These are phyloP conservation scores for Yamadazyma jaroonii DNA, from an alignment of 1,139 yeast species.

Conservation along the genomic window DNA sequence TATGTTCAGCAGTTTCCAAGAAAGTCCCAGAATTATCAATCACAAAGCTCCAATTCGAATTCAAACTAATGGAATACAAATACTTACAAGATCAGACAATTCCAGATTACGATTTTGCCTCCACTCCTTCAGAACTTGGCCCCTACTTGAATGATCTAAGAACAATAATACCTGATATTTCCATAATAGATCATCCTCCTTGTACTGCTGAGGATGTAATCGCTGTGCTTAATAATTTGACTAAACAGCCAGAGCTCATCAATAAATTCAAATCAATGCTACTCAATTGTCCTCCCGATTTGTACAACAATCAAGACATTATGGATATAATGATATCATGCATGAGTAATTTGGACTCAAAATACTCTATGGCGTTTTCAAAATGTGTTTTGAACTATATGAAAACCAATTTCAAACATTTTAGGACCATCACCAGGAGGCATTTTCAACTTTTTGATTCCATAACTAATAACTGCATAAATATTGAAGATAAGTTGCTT, in stretches of 20 bases:
- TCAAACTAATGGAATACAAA: slow-evolving; percentile 5
- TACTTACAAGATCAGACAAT: slow-evolving; percentile 1
- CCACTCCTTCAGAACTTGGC: not conserved
- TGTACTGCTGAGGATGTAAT: not conserved
- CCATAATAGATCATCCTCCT: no score
- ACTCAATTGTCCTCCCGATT: not conserved
- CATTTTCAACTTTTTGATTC: slow-evolving; percentile 23
- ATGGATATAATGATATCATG: not conserved
- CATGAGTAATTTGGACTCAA: not conserved
- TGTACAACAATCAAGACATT: slow-evolving; percentile 1
- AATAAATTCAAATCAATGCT: slow-evolving; percentile 2
- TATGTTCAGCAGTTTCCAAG: slow-evolving; percentile 13
- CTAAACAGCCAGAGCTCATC: not conserved
- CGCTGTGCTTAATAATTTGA: not conserved
- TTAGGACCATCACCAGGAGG: slow-evolving; percentile 14
- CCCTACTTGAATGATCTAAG: not conserved
- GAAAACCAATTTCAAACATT: slow-evolving; percentile 1
- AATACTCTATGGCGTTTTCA: not conserved
- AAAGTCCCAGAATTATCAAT: slow-evolving; percentile 1
- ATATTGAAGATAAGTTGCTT: slow-evolving; percentile 4
- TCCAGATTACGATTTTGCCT: not conserved
- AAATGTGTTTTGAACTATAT: slow-evolving; percentile 1
- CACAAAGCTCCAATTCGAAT: slow-evolving; percentile 1
- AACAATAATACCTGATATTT: not conserved
- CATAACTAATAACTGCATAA: slow-evolving; percentile 18